phyloP scores from a whole-genome alignment of 2,329 filamentous ascomycete genomes.

The Sphaerulina vaccinii region DNA sequence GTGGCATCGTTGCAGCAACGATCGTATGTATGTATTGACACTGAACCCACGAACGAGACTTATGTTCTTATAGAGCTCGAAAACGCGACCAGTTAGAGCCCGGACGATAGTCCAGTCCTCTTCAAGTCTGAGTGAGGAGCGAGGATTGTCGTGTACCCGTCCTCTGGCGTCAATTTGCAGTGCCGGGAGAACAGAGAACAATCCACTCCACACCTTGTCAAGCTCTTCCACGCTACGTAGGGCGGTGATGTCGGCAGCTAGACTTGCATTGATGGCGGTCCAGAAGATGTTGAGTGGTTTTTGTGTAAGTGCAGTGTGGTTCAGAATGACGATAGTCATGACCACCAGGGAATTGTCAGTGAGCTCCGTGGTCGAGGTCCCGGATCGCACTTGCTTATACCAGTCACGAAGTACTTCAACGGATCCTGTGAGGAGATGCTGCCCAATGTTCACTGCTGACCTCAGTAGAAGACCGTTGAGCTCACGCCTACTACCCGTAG shows the following conservation, averaged over 20 bases:
- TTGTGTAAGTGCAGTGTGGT: slow-evolving; percentile 42
- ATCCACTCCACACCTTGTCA: slow-evolving; percentile 42
- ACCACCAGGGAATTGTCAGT: slow-evolving; percentile 22
- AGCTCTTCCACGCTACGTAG: slow-evolving; percentile 33
- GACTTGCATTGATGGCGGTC: slow-evolving; percentile 42
- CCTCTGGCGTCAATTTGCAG: slow-evolving; percentile 54
- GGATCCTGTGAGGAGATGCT: slow-evolving; percentile 29
- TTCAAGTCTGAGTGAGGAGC: slow-evolving; percentile 34
- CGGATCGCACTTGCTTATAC: slow-evolving; percentile 37
- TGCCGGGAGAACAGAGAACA: slow-evolving; percentile 56
- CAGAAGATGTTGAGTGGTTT: slow-evolving; percentile 43
- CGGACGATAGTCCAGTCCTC: slow-evolving; percentile 55
- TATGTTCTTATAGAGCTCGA: slow-evolving; percentile 49
- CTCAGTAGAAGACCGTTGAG: background rate
- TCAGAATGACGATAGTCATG: slow-evolving; percentile 49
- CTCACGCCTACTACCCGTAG: slow-evolving; percentile 6
- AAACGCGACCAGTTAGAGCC: slow-evolving; percentile 46
- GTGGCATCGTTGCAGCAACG: slow-evolving; percentile 53
- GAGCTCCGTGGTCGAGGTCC: background rate
- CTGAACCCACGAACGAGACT: slow-evolving; percentile 42
- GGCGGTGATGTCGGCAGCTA: slow-evolving; percentile 27
- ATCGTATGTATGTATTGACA: slow-evolving; percentile 57
- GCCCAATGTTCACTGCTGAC: slow-evolving; percentile 41
- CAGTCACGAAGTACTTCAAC: slow-evolving; percentile 42
- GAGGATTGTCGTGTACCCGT: slow-evolving; percentile 29